Evolutionary conservation across 176 grass and related monocot genomes (phyloP).

Genomic region (Musa itinerans): DNA sequence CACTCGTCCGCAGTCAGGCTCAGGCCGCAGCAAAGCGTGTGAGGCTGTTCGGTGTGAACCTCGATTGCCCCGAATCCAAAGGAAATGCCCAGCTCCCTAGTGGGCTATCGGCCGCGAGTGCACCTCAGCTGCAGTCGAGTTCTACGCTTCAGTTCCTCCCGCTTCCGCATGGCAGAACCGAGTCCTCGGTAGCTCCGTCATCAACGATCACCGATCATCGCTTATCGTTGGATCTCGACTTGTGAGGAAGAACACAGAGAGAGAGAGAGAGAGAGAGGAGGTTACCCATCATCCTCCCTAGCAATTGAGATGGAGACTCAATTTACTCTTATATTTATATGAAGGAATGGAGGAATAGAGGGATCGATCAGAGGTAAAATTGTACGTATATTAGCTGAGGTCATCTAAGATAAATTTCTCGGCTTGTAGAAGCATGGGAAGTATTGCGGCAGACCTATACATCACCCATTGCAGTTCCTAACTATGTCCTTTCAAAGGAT

Average conservation of each 20-base stretch:
- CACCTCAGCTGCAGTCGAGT: slow-evolving; percentile 32
- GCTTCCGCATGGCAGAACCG: slow-evolving; percentile 25
- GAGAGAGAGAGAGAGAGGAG: not conserved
- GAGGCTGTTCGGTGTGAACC: slow-evolving; percentile 86
- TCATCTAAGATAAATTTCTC: too few relatives aligned
- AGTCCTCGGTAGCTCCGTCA: slow-evolving; percentile 30
- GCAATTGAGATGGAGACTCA: not conserved
- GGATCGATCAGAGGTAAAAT: too few relatives aligned
- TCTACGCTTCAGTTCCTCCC: slow-evolving; percentile 37
- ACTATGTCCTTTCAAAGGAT: too few relatives aligned
- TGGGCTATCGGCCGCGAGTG: slow-evolving; percentile 27
- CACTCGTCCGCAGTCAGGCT: slow-evolving; percentile 35
- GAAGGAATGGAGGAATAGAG: too few relatives aligned
- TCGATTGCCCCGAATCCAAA: slow-evolving; percentile 47
- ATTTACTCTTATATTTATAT: too few relatives aligned
- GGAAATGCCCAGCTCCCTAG: slow-evolving; percentile 23
- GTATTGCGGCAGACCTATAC: too few relatives aligned
- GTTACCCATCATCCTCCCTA: not conserved
- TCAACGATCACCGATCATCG: slow-evolving; percentile 54
- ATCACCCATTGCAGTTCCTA: too few relatives aligned
- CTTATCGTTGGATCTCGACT: slow-evolving; percentile 87
- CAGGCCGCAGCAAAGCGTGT: slow-evolving; percentile 60
- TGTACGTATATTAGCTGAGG: too few relatives aligned
- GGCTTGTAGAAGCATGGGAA: too few relatives aligned
- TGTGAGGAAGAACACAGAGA: slow-evolving; percentile 30